These are phyloP conservation scores for Dictyostelium discoideum DNA, from an alignment of 78 protist species.

Conservation along the genomic window DNA sequence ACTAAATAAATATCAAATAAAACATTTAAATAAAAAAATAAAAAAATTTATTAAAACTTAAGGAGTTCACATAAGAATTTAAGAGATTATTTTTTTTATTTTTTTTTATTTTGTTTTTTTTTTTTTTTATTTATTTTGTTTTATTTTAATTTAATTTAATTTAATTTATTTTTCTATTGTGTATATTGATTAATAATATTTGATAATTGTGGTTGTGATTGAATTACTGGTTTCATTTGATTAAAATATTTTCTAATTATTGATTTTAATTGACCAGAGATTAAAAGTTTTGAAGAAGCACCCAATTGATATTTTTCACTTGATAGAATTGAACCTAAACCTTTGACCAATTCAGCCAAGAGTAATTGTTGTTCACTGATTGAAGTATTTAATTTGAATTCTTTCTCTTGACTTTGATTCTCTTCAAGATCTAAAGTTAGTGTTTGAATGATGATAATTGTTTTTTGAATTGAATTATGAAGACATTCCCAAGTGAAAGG, in stretches of 20 bases:
- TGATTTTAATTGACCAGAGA: constrained; percentile 65
- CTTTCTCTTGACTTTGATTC: constrained; percentile 9
- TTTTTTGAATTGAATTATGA: constrained; percentile 48
- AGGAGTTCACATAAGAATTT: no score
- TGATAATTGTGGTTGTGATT: constrained; percentile 19
- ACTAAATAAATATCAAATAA: no score
- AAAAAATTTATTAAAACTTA: no score
- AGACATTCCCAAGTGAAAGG: constrained; percentile 57
- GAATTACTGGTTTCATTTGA: constrained; percentile 49
- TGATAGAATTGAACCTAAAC: constrained; percentile 2
- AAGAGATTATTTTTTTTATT: not conserved
- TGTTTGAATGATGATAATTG: constrained; percentile 57
- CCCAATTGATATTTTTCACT: not conserved
- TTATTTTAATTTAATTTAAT: not conserved
- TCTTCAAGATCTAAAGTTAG: constrained; percentile 21
- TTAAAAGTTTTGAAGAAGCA: constrained; percentile 1
- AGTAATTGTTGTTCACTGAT: constrained; percentile 43
- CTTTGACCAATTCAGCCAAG: constrained; percentile 12
- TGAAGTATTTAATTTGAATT: constrained; percentile 19
- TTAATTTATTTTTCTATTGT: not conserved
- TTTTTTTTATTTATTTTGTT: not conserved
- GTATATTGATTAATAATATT: constrained; percentile 44
- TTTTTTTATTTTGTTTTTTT: not conserved
- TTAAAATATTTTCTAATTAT: constrained; percentile 39
- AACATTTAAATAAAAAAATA: no score